phyloP scores from a whole-genome alignment of 352 stramenopile genomes.

The Phytophthora citrophthora region DNA sequence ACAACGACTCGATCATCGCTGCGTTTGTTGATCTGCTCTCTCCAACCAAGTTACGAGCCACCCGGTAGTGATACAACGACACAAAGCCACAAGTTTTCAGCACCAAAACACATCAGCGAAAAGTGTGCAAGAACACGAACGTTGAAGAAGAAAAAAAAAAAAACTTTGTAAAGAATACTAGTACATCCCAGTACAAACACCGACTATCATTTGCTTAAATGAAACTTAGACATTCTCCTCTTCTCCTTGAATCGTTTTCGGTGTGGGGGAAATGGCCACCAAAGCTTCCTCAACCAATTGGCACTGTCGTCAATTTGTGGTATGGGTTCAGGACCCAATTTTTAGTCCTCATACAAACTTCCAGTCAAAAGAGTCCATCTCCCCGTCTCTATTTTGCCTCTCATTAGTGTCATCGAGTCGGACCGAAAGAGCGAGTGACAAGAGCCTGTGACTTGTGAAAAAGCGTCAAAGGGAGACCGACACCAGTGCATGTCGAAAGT shows the following conservation, averaged over 20 bases:
- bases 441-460: constrained; percentile 28
- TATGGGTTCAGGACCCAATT: constrained; percentile 5
- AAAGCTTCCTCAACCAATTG: background rate
- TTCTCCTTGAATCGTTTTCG: background rate
- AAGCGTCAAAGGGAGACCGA: constrained; percentile 2
- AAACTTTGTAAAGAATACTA: background rate
- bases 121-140: constrained; percentile 11
- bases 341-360: constrained; percentile 2
- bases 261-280: background rate
- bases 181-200: background rate
- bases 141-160: background rate
- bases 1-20: constrained; percentile 5
- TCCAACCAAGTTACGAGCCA: no score
- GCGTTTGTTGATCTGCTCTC: constrained; percentile 5
- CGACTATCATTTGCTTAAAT: background rate
- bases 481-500: constrained; percentile 8
- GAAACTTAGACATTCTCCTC: background rate
- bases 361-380: constrained; percentile 4
- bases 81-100: constrained; percentile 15
- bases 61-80: constrained; percentile 1
- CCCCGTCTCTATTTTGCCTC: constrained; percentile 16
- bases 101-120: constrained; percentile 17
- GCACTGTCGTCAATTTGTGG: constrained; percentile 9
- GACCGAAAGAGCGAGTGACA: constrained; percentile 27
- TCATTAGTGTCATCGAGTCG: constrained; percentile 31